Percentiles rank a stretch among this genome's conserved stretches.
Evolutionary conservation across 225 moss, liverwort and hornwort species (phyloP).

Genomic region (Bryoerythrophyllum caledonicum): DNA sequence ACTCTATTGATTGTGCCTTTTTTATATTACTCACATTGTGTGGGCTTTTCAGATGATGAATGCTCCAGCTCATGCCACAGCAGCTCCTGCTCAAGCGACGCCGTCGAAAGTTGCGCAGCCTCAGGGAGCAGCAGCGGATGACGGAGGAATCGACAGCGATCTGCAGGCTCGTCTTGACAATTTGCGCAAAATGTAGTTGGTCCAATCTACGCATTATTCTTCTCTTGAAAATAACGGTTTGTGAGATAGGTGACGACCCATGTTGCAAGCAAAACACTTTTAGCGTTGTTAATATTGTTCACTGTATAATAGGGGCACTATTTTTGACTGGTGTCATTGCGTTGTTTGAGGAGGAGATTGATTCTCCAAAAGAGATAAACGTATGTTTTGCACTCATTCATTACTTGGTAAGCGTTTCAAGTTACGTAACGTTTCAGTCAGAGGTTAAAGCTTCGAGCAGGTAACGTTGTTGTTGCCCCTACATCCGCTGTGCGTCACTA

Average conservation of each 20-base stretch:
- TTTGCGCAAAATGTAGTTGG: conserved; percentile 74
- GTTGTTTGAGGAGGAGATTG: conserved; percentile 24
- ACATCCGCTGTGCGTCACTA: not conserved
- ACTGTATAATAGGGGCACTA: conserved; percentile 31
- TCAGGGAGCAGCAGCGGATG: conserved; percentile 63
- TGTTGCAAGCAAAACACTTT: conserved; percentile 17
- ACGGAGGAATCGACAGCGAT: conserved; percentile 89
- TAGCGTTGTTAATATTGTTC: conserved; percentile 28
- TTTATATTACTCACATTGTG: conserved; percentile 19
- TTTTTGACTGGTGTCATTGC: conserved; percentile 8
- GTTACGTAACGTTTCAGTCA: conserved; percentile 5
- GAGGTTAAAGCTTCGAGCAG: conserved; percentile 10
- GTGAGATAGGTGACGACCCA: conserved; percentile 7
- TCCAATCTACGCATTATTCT: not conserved
- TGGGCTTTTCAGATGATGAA: conserved; percentile 66
- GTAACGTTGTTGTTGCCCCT: not conserved
- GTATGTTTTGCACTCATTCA: conserved; percentile 15
- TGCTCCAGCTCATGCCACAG: conserved; percentile 86
- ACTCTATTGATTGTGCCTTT: not conserved
- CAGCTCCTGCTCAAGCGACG: conserved; percentile 67
- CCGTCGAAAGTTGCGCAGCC: conserved; percentile 81
- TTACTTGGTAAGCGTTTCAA: not conserved
- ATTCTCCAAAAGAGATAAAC: conserved; percentile 23
- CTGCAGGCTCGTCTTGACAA: conserved; percentile 98
- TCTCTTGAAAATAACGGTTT: conserved; percentile 1